Percentiles rank a stretch among this genome's conserved stretches.
Conservation (phyloP, 1,139 yeast species). For the Pichia sp. region DNA sequence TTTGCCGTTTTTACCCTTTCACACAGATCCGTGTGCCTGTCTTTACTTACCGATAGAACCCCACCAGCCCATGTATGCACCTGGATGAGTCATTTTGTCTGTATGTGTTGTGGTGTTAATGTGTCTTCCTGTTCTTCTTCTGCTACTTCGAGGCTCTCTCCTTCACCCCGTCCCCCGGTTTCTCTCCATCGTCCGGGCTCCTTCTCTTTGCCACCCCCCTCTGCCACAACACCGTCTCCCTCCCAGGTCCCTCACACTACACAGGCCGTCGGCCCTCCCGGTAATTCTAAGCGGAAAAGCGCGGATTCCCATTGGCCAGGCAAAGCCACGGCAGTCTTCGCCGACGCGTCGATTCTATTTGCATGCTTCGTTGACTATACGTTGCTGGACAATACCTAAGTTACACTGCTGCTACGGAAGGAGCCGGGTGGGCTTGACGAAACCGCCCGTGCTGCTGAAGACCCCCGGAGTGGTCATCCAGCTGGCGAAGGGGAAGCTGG, state of each 20-base stretch:
- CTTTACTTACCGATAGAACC: slow-evolving; percentile 51
- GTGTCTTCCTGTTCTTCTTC: neutral
- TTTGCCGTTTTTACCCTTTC: too few species aligned
- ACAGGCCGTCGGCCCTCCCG: too few species aligned
- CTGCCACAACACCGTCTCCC: neutral
- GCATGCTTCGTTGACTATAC: neutral
- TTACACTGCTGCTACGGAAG: too few species aligned
- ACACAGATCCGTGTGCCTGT: neutral
- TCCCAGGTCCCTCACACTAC: neutral
- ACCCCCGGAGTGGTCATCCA: slow-evolving; percentile 26
- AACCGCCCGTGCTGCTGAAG: slow-evolving; percentile 2
- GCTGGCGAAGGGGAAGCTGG: slow-evolving; percentile 56
- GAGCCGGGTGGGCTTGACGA: neutral
- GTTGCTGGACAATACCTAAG: too few species aligned
- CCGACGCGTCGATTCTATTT: slow-evolving; percentile 3
- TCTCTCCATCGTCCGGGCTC: neutral
- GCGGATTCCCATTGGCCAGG: slow-evolving; percentile 9
- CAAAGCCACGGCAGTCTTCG: neutral
- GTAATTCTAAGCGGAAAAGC: slow-evolving; percentile 4
- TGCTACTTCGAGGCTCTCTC: too few species aligned
- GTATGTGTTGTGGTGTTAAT: neutral
- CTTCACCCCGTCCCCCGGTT: neutral
- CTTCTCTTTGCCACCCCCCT: neutral
- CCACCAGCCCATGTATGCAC: slow-evolving; percentile 98
- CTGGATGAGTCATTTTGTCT: slow-evolving; percentile 44